phyloP scores from a whole-genome alignment of 345 rosid species.

The Combretum micranthum region DNA sequence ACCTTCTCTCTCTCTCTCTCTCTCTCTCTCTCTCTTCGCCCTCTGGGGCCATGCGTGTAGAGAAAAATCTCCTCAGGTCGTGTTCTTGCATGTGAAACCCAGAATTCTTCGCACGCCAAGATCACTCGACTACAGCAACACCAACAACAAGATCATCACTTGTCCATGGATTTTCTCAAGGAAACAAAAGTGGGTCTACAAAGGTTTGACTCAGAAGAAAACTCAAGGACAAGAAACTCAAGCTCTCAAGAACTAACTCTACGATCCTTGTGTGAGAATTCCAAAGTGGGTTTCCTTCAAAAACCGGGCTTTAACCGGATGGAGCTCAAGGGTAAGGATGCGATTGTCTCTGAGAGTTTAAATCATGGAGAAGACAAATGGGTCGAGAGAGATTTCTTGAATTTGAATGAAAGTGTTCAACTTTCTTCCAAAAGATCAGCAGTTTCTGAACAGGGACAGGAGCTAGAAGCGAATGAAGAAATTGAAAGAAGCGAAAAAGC shows the following conservation, averaged over 20 bases:
- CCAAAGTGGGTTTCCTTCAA: conserved; percentile 21
- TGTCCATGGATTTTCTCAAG: conserved; percentile 51
- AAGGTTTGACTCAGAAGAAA: conserved; percentile 34
- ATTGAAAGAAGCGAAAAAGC: conserved; percentile 25
- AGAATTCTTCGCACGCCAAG: conserved; percentile 30
- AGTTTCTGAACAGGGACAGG: too few relatives aligned
- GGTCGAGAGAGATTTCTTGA: conserved; percentile 94
- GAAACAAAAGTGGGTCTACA: conserved; percentile 38
- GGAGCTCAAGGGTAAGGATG: conserved; percentile 66
- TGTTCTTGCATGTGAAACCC: conserved; percentile 41
- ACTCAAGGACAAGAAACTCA: conserved; percentile 29
- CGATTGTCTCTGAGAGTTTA: conserved; percentile 39
- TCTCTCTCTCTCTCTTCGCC: too few relatives aligned
- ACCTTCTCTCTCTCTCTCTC: neutral
- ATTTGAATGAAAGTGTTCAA: conserved; percentile 44
- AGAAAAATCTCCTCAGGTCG: conserved; percentile 42
- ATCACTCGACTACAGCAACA: too few relatives aligned
- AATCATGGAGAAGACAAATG: conserved; percentile 44
- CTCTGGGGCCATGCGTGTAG: conserved; percentile 50
- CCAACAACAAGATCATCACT: conserved; percentile 28
- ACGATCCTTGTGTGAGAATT: conserved; percentile 78
- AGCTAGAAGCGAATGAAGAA: conserved; percentile 34
- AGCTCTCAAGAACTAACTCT: conserved; percentile 68
- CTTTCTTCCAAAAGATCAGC: conserved; percentile 39
- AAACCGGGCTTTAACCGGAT: conserved; percentile 12